Evolutionary conservation across 2,329 filamentous ascomycete genomes (phyloP).

Genomic region (Blumeria graminis): DNA sequence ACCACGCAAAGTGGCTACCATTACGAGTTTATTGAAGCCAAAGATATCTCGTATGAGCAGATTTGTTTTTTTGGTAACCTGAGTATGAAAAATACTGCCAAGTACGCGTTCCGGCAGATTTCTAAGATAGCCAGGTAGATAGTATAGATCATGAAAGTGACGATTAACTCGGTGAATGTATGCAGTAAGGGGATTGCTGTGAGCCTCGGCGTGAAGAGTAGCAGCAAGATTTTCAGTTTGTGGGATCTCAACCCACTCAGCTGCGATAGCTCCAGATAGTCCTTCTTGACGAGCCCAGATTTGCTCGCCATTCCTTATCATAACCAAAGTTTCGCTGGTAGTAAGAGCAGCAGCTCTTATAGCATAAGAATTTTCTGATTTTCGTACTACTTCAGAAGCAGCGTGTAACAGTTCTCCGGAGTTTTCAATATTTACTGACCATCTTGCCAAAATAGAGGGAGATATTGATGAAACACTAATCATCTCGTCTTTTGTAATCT

Average conservation of each 20-base stretch:
- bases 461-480: conserved; percentile 53
- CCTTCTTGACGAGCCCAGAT: conserved; percentile 68
- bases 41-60: conserved; percentile 47
- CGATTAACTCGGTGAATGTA: conserved; percentile 71
- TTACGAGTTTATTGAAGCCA: conserved; percentile 66
- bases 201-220: conserved; percentile 64
- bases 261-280: conserved; percentile 54
- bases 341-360: conserved; percentile 52
- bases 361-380: conserved; percentile 41
- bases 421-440: conserved; percentile 30
- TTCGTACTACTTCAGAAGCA: conserved; percentile 62
- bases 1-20: conserved; percentile 59
- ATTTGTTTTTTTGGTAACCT: conserved; percentile 21
- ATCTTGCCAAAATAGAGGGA: conserved; percentile 50
- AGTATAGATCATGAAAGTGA: conserved; percentile 53
- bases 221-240: conserved; percentile 51
- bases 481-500: conserved; percentile 52
- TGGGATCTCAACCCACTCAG: conserved; percentile 56
- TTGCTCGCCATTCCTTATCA: conserved; percentile 59
- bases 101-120: conserved; percentile 44
- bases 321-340: conserved; percentile 49
- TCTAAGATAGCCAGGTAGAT: conserved; percentile 50
- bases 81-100: conserved; percentile 29
- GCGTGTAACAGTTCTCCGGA: conserved; percentile 34
- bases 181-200: conserved; percentile 56